phyloP scores from a whole-genome alignment of 805 yeast genomes.

The Candida yuanshanica region DNA sequence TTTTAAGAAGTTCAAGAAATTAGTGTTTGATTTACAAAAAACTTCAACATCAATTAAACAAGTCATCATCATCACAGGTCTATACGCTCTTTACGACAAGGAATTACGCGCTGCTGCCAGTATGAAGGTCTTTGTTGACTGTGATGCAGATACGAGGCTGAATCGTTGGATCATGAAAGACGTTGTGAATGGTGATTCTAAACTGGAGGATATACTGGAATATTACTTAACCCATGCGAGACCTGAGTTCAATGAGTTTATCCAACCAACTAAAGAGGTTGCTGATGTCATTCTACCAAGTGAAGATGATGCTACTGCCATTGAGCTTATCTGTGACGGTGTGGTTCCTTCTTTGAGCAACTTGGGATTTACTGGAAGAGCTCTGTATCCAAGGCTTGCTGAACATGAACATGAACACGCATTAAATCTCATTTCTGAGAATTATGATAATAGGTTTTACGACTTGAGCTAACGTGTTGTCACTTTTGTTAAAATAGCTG shows the following conservation, averaged over 20 bases:
- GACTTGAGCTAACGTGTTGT: slow-evolving; percentile 28
- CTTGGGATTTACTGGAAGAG: slow-evolving; percentile 6
- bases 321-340: slow-evolving; percentile 60
- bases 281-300: slow-evolving; percentile 74
- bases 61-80: slow-evolving; percentile 59
- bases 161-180: slow-evolving; percentile 60
- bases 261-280: slow-evolving; percentile 60
- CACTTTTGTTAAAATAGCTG: too few species aligned
- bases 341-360: slow-evolving; percentile 34
- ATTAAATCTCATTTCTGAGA: slow-evolving; percentile 28
- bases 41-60: slow-evolving; percentile 17
- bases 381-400: slow-evolving; percentile 12
- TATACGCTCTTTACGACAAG: slow-evolving; percentile 69
- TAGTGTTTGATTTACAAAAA: neutral
- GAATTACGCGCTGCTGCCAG: slow-evolving; percentile 49
- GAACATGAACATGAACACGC: slow-evolving; percentile 8
- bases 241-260: slow-evolving; percentile 61
- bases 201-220: slow-evolving; percentile 28
- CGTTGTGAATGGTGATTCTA: slow-evolving; percentile 20
- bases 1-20: slow-evolving; percentile 18
- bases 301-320: slow-evolving; percentile 57
- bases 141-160: slow-evolving; percentile 80
- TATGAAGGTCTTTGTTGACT: slow-evolving; percentile 69
- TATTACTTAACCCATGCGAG: slow-evolving; percentile 52
- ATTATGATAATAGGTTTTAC: slow-evolving; percentile 37